A percentile compares a stretch with the other conserved stretches of the same genome.
These are phyloP conservation scores for Neoarthrinium moseri DNA, from an alignment of 2,329 filamentous ascomycete species.

Conservation along the genomic window DNA sequence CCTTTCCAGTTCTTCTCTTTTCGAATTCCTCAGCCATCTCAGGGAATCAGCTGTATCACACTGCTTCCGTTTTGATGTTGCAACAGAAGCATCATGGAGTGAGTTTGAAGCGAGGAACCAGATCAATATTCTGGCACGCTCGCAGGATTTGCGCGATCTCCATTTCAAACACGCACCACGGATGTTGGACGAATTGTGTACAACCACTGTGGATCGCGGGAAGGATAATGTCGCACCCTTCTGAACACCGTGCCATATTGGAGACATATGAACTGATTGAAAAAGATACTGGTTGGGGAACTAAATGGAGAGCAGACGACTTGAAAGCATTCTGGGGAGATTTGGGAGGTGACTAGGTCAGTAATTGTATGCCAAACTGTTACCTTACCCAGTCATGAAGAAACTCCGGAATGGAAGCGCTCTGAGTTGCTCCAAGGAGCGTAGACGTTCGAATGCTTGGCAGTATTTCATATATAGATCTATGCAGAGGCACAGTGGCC, in stretches of 20 bases:
- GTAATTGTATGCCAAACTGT: no score
- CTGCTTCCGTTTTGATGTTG: conserved; percentile 1
- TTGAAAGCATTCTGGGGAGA: conserved; percentile 51
- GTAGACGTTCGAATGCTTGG: no score
- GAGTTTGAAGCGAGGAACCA: neutral
- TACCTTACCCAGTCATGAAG: no score
- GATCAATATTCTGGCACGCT: conserved; percentile 7
- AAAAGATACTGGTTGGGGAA: conserved; percentile 51
- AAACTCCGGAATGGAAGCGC: no score
- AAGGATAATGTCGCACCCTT: conserved; percentile 29
- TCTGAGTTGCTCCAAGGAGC: no score
- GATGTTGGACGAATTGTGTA: conserved; percentile 6
- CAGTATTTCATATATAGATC: no score
- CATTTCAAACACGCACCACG: conserved; percentile 3
- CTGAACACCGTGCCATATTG: conserved; percentile 43
- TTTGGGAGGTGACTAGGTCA: neutral
- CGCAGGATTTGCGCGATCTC: conserved; percentile 2
- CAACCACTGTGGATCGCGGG: conserved; percentile 7
- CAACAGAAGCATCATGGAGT: neutral
- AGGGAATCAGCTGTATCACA: conserved; percentile 5
- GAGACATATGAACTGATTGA: conserved; percentile 48
- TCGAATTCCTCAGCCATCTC: neutral
- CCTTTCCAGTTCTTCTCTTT: conserved; percentile 3
- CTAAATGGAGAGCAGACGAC: conserved; percentile 51
- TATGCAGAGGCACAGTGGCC: conserved; percentile 45